Percentiles rank a stretch among this genome's conserved stretches.
Evolutionary conservation across 345 rosid species (phyloP).

Genomic region (Salix exigua): DNA sequence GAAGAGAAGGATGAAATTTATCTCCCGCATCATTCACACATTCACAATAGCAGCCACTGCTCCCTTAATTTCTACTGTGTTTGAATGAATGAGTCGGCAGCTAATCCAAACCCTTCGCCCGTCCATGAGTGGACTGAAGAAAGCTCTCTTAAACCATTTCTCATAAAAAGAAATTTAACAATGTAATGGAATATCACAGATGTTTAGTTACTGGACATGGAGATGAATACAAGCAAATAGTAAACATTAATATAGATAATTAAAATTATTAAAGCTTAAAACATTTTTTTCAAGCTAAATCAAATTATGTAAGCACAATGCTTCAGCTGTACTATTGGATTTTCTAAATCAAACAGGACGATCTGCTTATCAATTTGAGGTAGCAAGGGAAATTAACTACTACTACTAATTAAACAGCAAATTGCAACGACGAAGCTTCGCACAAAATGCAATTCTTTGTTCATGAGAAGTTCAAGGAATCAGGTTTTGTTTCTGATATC

Average conservation of each 20-base stretch:
- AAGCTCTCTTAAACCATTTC: constrained; percentile 36
- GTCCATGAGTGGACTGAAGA: constrained; percentile 48
- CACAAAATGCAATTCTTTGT: not conserved
- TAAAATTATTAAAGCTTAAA: not conserved
- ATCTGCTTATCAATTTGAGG: not conserved
- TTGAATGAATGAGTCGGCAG: constrained; percentile 55
- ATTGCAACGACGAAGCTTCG: not conserved
- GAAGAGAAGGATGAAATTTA: constrained; percentile 34
- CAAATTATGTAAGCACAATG: not conserved
- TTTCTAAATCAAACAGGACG: not conserved
- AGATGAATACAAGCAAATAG: not conserved
- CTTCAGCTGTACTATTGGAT: not conserved
- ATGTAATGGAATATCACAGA: not conserved
- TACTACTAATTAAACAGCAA: not conserved
- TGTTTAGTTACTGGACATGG: not conserved
- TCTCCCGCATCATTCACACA: constrained; percentile 35
- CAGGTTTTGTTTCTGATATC: not conserved
- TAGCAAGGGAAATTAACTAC: not conserved
- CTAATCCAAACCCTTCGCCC: constrained; percentile 35
- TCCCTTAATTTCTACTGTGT: constrained; percentile 22
- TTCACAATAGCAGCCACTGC: constrained; percentile 11
- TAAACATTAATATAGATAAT: too few relatives aligned
- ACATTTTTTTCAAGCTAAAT: not conserved
- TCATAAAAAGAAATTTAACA: not conserved
- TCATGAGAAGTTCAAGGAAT: not conserved